Evolutionary conservation across 2,329 filamentous ascomycete species (phyloP), one percentile per base, ranked within the genome.

Genomic region (Fusarium kyushuense): DNA sequence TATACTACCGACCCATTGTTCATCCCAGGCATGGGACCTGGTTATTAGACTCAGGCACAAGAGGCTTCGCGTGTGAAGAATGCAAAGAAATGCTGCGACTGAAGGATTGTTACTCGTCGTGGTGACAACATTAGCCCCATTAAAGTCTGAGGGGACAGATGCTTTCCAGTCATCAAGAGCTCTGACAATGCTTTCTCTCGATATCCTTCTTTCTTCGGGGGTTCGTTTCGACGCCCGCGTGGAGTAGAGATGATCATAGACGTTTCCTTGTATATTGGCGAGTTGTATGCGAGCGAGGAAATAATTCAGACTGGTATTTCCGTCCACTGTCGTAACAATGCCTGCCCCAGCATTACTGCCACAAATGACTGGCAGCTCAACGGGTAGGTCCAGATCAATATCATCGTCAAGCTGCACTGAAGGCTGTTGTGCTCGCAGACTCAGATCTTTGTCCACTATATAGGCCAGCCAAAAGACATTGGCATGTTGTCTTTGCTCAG

Each of bases 401-500:
- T 61, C 58, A 3, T 61, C 58, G 10, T 61, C 55, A 1, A 33
- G 27, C 6, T 61, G 58, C 9, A 61, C 13, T 2, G 58, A 60
- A 14, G 58, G 58, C 8, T 61, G 58, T 17, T 61, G 32, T 1
- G 55, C 35, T 1, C 55, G 55, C 5, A 61, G 19, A 14, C 55
- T 61, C 0, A 61, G 21, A 19, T 61, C 55, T 3, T 60, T 61
- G 13, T 60, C 58, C 10, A 45, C 27, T 6, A 53, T 53, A 21
- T 61, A 61, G 7, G 55, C 58, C 10, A 61, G 2, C 58, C 58
- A 61, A 19, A 61, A 61, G 21, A 61, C 45, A 2, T 46, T 27
- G 4, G 38, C 58, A 60, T 45, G 32, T 1, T 61, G 58, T 13
- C 21, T 42, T 17, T 40, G 42, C 13, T 53, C 55, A 3, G 19